A percentile compares a stretch with the other conserved stretches of the same genome.
phyloP scores from a whole-genome alignment of 176 grass and related monocot genomes.

The Oryza officinalis region DNA sequence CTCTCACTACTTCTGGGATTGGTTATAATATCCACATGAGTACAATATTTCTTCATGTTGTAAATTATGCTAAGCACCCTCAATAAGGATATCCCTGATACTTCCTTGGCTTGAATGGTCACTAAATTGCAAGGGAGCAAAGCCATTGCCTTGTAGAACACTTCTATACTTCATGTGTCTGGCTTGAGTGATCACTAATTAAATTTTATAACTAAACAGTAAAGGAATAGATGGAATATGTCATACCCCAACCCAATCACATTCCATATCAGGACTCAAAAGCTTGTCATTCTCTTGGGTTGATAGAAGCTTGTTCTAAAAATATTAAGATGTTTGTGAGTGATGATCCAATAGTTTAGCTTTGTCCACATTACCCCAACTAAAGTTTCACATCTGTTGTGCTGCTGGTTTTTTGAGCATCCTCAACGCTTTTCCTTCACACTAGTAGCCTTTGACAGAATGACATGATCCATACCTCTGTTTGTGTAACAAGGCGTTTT shows the following conservation, averaged over 20 bases:
- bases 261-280: background rate
- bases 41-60: background rate
- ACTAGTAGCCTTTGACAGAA: background rate
- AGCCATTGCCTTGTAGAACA: background rate
- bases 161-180: background rate
- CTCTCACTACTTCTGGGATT: background rate
- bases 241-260: background rate
- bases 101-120: background rate
- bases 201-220: background rate
- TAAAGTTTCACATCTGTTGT: background rate
- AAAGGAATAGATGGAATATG: background rate
- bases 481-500: background rate
- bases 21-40: conserved; percentile 5
- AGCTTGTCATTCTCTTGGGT: background rate
- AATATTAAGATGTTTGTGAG: background rate
- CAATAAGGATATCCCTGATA: background rate
- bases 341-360: background rate
- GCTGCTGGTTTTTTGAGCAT: background rate
- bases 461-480: background rate
- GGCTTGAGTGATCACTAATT: background rate
- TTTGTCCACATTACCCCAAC: background rate
- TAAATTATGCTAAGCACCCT: background rate
- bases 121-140: conserved; percentile 19
- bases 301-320: background rate
- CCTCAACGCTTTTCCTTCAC: background rate